Base-by-base conservation (phyloP, 2,329 filamentous ascomycete species). In the Magnaporthiopsis incrustans region DNA sequence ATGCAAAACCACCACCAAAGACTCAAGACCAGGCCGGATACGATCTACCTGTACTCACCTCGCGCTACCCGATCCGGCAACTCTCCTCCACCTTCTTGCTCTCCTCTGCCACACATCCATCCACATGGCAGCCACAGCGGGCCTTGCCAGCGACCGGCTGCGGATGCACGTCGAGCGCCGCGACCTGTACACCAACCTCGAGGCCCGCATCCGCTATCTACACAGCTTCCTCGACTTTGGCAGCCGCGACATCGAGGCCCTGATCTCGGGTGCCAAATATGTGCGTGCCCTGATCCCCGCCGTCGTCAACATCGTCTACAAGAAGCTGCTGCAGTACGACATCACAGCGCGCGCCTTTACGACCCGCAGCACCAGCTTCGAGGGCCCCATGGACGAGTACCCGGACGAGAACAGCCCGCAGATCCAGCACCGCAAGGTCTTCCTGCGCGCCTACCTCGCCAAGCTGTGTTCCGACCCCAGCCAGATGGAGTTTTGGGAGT, bases 271-370 rank as follows among this genome's bases (percentile, higher is more conserved):
- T 67, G 80, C 85, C 65, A 91, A 91, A 74, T 92, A 92, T 76
- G 88, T 92, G 77, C 89, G 89, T 71, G 85, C 88, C n/a, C 83
- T 94, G 38, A 92, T 94, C 67, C 91, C 91, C 1, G 88, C 90
- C 59, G 84, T 95, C 27, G 90, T 94, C 71, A 92, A 93, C 75
- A 90, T 92, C 66, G 89, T 94, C 44, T 95, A 94, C 79, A 87
- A 87, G 71, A 94, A 94, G 73, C 82, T 95, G 0, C 79, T 94
- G 14, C 85, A 87, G 71, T 91, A 90, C 75, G 91, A 94, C 72
- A 91, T 94, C 73, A 95, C 91, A 4, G 89, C 91, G 1, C 84
- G 89, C 63, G 89, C 89, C 18, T 92, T 94, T 73, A 82, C 86
- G 65, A 86, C 84, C 1, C 76, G 82, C 27, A 83, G 81, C 66